A percentile compares a stretch with the other conserved stretches of the same genome.
These are phyloP conservation scores for Phytophthora megakarya DNA, from an alignment of 352 stramenopile species.

Conservation along the genomic window DNA sequence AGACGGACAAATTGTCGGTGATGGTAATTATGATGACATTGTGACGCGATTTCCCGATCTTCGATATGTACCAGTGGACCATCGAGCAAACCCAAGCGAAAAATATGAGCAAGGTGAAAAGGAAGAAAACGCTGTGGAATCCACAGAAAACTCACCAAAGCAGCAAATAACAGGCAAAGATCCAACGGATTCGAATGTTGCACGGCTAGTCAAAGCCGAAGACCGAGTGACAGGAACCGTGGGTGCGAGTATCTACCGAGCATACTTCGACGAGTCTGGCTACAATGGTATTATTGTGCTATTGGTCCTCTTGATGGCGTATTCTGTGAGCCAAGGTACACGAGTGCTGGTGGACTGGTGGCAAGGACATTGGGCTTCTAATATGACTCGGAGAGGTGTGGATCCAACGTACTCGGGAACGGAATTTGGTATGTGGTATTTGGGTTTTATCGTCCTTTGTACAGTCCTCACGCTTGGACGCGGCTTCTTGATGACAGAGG, in stretches of 20 bases:
- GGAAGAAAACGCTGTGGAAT: not conserved
- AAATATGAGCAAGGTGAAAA: not conserved
- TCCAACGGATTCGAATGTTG: not conserved
- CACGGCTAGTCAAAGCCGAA: constrained; percentile 38
- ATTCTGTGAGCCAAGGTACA: constrained; percentile 24
- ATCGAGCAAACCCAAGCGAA: not conserved
- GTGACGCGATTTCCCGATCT: constrained; percentile 18
- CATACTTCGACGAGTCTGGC: constrained; percentile 45
- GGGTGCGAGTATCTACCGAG: constrained; percentile 39
- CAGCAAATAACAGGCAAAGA: not conserved
- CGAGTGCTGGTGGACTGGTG: constrained; percentile 41
- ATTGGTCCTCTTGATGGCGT: constrained; percentile 24
- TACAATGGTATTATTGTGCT: constrained; percentile 33
- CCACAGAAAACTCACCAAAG: not conserved
- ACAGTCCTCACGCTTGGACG: constrained; percentile 25
- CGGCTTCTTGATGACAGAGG: constrained; percentile 33
- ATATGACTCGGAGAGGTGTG: constrained; percentile 24
- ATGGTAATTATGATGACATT: constrained; percentile 29
- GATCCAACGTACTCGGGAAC: constrained; percentile 44
- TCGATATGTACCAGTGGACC: constrained; percentile 6
- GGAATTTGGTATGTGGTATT: constrained; percentile 45
- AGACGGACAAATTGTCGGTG: constrained; percentile 30
- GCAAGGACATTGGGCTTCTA: constrained; percentile 40
- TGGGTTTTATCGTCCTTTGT: constrained; percentile 39
- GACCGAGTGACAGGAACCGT: constrained; percentile 34